These are phyloP conservation scores for Avena sativa DNA, from an alignment of 176 grass and related monocot species.

Conservation along the genomic window DNA sequence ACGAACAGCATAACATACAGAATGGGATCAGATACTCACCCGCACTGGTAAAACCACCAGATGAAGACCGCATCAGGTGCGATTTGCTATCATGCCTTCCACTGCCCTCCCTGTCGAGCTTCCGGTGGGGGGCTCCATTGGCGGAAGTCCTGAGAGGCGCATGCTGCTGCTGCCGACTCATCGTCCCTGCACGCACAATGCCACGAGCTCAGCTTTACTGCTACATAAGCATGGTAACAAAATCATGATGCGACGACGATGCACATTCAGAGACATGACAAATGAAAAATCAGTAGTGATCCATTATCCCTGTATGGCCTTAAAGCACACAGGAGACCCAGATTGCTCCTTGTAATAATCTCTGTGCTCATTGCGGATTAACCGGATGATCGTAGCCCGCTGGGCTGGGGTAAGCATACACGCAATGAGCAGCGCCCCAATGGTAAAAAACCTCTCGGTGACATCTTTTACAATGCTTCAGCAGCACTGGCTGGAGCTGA, in stretches of 20 bases:
- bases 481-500: background rate
- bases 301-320: background rate
- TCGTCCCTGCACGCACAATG: constrained; percentile 51
- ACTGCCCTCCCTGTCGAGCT: constrained; percentile 67
- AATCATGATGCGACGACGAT: background rate
- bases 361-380: background rate
- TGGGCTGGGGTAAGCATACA: background rate
- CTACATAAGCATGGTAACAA: background rate
- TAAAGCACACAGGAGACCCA: background rate
- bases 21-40: constrained; percentile 47
- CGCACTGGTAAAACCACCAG: constrained; percentile 43
- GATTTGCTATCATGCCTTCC: constrained; percentile 59
- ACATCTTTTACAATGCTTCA: background rate
- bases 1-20: constrained; percentile 8
- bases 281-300: background rate
- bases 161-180: constrained; percentile 78
- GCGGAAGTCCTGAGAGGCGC: constrained; percentile 51
- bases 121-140: constrained; percentile 67
- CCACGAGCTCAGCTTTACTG: constrained; percentile 23
- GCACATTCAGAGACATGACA: background rate
- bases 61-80: constrained; percentile 49
- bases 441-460: background rate
- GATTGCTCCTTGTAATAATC: background rate
- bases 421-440: background rate
- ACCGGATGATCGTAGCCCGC: background rate